Evolutionary conservation across 805 yeast genomes (phyloP), one percentile per base, ranked within the genome.

Genomic region (Kodamaea jinghongensis): DNA sequence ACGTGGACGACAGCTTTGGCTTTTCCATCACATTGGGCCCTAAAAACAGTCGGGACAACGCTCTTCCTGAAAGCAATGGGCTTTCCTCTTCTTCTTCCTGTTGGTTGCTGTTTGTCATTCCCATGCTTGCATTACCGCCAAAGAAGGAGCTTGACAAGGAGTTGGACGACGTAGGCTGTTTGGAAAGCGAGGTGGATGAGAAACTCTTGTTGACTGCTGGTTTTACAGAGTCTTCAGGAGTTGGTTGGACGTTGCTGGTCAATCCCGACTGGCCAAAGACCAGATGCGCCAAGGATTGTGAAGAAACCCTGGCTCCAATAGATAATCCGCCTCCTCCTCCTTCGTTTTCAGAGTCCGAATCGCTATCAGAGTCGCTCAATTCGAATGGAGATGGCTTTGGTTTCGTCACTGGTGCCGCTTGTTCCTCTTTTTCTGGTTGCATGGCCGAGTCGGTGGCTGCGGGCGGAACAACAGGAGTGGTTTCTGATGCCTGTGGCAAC

Each of bases 281-380:
- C 58, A 57, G 71, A 41, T 69, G 71, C 10, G 73, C 73, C 39
- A 69, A 54, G 22, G 70, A 61, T 44, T 67, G 73, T 52, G 71
- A 65, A 9, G 72, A 66, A 31, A 56, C 53, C 40, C 67, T 51
- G 3, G 73, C 60, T 4, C 59, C 60, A 25, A 69, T 68, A 3
- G 69, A 63, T 32, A 69, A 56, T 3, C 69, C 70, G 12, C 53
- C 67, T 22, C 61, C 71, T 11, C 52, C 58, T 7, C 48, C 50
- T 15, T 52, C 54, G 11, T 60, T 61, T 10, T 46, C 52, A 3
- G 58, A 50, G 8, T 20, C 23, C 7, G 23, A 20, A 27, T 14
- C 30, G 9, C 15, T 14, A 6, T 27, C 30, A 1, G 48, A 41
- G 28, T 52, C 60, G 35, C 42, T 44, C 25, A 46, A 17, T 12